A percentile compares a stretch with the other conserved stretches of the same genome.
phyloP scores from a whole-genome alignment of 805 yeast genomes.

The Nakazawaea ishiwadae region DNA sequence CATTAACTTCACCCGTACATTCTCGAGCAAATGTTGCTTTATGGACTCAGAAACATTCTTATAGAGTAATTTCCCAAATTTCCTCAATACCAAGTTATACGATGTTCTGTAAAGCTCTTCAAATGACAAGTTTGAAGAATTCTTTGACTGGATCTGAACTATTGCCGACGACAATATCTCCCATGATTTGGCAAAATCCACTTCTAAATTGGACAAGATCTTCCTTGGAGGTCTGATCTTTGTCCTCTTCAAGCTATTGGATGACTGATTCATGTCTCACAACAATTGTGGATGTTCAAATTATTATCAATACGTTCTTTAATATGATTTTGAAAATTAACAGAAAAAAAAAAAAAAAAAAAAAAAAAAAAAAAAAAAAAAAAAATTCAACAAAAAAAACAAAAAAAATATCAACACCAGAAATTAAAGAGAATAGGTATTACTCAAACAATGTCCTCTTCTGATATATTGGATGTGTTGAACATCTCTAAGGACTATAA shows the following conservation, averaged over 20 bases:
- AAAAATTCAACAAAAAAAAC: background rate
- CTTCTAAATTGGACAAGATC: conserved; percentile 27
- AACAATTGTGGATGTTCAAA: too few species aligned
- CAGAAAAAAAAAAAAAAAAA: background rate
- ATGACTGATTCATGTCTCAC: conserved; percentile 9
- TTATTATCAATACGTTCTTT: too few species aligned
- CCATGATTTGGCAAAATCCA: conserved; percentile 70
- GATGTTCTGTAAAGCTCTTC: conserved; percentile 80
- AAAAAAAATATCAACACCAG: background rate
- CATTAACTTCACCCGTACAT: conserved; percentile 17
- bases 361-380: background rate
- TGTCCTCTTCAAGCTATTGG: conserved; percentile 32
- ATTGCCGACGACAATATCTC: conserved; percentile 60
- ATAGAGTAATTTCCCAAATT: conserved; percentile 61
- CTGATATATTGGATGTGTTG: conserved; percentile 74
- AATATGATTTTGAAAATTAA: background rate
- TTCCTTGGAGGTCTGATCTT: conserved; percentile 67
- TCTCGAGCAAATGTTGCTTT: conserved; percentile 36
- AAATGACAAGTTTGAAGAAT: conserved; percentile 71
- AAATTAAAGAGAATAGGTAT: too few species aligned
- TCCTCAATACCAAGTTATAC: conserved; percentile 68
- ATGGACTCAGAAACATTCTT: conserved; percentile 51
- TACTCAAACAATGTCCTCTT: conserved; percentile 25
- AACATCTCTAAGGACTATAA: conserved; percentile 44
- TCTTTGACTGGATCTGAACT: conserved; percentile 61